phyloP scores from a whole-genome alignment of 441 rosid species.

The Bruguiera hainesii region DNA sequence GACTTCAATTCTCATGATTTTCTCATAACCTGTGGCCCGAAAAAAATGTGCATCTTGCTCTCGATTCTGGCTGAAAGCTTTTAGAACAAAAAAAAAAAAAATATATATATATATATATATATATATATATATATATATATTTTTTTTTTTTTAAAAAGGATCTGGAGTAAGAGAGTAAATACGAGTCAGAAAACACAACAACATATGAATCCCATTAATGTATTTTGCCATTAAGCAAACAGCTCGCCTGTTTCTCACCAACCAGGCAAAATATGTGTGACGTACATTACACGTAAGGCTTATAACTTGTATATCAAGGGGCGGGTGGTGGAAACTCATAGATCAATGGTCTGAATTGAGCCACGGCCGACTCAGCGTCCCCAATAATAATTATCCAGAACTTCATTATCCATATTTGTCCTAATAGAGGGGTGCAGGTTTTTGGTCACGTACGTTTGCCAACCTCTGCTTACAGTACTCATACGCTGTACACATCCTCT shows the following conservation, averaged over 20 bases:
- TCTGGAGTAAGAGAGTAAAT: no score
- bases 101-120: no score
- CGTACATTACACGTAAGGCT: conserved; percentile 1
- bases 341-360: background rate
- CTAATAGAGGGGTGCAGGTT: conserved; percentile 4
- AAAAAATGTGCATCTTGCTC: no score
- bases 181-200: background rate
- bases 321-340: conserved; percentile 19
- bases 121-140: no score
- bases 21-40: no score
- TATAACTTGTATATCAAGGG: conserved; percentile 11
- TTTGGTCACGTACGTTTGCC: conserved; percentile 12
- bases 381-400: background rate
- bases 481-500: conserved; percentile 9
- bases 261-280: conserved; percentile 31
- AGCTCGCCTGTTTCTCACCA: conserved; percentile 35
- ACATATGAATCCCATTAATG: conserved; percentile 2
- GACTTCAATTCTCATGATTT: no score
- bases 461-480: background rate
- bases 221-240: conserved; percentile 19
- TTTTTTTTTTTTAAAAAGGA: no score
- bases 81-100: no score
- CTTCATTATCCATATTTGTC: conserved; percentile 15
- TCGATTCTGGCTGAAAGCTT: no score
- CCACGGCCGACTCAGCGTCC: background rate